Evolutionary conservation across 2,329 filamentous ascomycete species (phyloP).

Genomic region (Corinectria fuckeliana): DNA sequence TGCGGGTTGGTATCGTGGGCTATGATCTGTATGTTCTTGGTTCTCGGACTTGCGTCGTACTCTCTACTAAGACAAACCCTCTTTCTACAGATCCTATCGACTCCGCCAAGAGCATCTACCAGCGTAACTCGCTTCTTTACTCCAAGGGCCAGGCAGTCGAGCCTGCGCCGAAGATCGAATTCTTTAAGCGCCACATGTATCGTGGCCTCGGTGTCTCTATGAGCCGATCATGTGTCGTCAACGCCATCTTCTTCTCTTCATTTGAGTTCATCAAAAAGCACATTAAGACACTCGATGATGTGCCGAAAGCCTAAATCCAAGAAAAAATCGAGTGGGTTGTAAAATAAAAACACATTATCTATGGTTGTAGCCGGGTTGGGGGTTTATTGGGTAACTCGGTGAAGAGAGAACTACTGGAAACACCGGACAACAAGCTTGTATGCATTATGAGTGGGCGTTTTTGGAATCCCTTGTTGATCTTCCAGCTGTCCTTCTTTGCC

Average conservation of each 20-base stretch:
- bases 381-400: constrained; percentile 17
- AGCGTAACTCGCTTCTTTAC: constrained; percentile 78
- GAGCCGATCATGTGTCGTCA: constrained; percentile 80
- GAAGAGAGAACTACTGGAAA: constrained; percentile 18
- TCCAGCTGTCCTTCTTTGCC: background rate
- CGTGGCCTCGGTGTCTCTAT: constrained; percentile 84
- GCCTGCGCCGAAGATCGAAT: constrained; percentile 75
- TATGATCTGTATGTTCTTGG: constrained; percentile 62
- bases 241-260: constrained; percentile 88
- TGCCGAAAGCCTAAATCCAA: constrained; percentile 24
- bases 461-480: constrained; percentile 15
- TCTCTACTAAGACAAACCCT: constrained; percentile 18
- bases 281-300: constrained; percentile 62
- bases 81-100: constrained; percentile 68
- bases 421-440: constrained; percentile 26
- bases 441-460: constrained; percentile 39
- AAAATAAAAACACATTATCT: constrained; percentile 16
- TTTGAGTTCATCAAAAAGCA: constrained; percentile 84
- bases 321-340: background rate
- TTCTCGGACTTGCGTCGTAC: background rate
- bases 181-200: constrained; percentile 81
- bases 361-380: constrained; percentile 4
- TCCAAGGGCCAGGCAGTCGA: constrained; percentile 69
- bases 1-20: constrained; percentile 88
- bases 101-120: constrained; percentile 85